Percentiles rank a stretch among this genome's conserved stretches.
phyloP scores from a whole-genome alignment of 176 grass and related monocot genomes.

The Phoenix roebelenii region DNA sequence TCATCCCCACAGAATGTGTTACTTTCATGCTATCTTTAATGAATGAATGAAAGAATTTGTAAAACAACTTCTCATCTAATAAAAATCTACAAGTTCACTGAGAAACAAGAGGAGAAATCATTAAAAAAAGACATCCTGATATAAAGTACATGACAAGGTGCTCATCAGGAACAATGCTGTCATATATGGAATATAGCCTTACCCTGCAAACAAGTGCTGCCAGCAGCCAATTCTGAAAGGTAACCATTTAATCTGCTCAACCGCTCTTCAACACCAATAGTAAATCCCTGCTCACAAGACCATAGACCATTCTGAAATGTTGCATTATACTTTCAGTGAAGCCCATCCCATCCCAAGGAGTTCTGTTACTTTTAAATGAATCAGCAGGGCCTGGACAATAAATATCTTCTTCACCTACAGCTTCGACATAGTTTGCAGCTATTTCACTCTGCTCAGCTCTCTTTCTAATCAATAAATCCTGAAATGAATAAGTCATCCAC shows the following conservation, averaged over 20 bases:
- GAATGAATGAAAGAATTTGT: too few species aligned
- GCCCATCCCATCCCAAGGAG: neutral
- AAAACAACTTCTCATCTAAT: too few species aligned
- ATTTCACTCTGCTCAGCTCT: slow-evolving; percentile 39
- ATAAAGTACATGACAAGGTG: neutral
- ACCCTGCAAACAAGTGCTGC: slow-evolving; percentile 47
- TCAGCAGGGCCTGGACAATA: slow-evolving; percentile 3
- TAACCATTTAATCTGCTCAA: slow-evolving; percentile 42
- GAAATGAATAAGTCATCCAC: slow-evolving; percentile 30
- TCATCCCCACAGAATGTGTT: too few species aligned
- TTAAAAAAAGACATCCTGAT: slow-evolving; percentile 9
- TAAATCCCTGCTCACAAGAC: slow-evolving; percentile 35
- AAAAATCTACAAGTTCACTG: too few species aligned
- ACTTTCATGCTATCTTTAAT: too few species aligned
- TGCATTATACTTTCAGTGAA: slow-evolving; percentile 20
- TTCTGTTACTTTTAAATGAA: neutral
- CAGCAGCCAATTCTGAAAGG: slow-evolving; percentile 38
- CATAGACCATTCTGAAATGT: slow-evolving; percentile 47
- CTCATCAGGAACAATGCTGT: too few species aligned
- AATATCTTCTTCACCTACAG: slow-evolving; percentile 20
- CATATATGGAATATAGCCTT: neutral
- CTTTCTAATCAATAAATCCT: slow-evolving; percentile 34
- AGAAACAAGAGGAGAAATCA: too few species aligned
- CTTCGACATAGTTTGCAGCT: slow-evolving; percentile 40
- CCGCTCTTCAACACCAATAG: slow-evolving; percentile 39